Percentiles rank a stretch among this genome's conserved stretches.
Conservation (phyloP, 805 yeast genomes). For the Pichia scutulata region DNA sequence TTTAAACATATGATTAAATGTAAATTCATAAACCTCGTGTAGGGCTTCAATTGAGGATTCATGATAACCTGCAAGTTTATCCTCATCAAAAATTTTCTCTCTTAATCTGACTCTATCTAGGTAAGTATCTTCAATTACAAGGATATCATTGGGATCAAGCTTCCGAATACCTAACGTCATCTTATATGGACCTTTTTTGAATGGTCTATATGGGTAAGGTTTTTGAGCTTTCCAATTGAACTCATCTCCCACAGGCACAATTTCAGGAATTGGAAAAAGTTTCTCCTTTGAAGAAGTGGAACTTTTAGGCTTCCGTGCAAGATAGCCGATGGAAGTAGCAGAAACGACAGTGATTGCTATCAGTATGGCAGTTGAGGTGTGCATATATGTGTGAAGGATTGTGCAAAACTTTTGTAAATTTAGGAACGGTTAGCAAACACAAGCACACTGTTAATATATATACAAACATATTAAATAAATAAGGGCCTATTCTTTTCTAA, state of each 20-base stretch:
- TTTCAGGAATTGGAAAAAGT: constrained; percentile 10
- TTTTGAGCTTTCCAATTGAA: constrained; percentile 37
- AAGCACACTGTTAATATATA: too few relatives aligned
- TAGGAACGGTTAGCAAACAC: too few relatives aligned
- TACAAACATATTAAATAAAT: too few relatives aligned
- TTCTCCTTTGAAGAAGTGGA: not conserved
- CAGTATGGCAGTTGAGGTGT: not conserved
- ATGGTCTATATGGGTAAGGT: constrained; percentile 40
- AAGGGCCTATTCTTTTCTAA: too few relatives aligned
- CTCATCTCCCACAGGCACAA: constrained; percentile 27
- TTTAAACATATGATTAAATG: constrained; percentile 29
- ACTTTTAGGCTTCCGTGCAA: not conserved
- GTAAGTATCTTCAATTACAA: constrained; percentile 57
- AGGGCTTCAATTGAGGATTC: constrained; percentile 30
- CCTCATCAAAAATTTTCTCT: constrained; percentile 16
- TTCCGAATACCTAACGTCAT: constrained; percentile 57
- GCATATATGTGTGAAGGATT: too few relatives aligned
- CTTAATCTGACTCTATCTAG: constrained; percentile 35
- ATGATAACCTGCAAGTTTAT: constrained; percentile 15
- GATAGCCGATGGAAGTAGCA: not conserved
- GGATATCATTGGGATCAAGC: constrained; percentile 44
- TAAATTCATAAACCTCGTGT: constrained; percentile 28
- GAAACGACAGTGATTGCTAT: not conserved
- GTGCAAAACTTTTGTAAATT: too few relatives aligned
- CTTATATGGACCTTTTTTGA: constrained; percentile 42